These are phyloP conservation scores for Exophiala calicioides DNA, from an alignment of 2,329 filamentous ascomycete genomes.

Conservation along the genomic window DNA sequence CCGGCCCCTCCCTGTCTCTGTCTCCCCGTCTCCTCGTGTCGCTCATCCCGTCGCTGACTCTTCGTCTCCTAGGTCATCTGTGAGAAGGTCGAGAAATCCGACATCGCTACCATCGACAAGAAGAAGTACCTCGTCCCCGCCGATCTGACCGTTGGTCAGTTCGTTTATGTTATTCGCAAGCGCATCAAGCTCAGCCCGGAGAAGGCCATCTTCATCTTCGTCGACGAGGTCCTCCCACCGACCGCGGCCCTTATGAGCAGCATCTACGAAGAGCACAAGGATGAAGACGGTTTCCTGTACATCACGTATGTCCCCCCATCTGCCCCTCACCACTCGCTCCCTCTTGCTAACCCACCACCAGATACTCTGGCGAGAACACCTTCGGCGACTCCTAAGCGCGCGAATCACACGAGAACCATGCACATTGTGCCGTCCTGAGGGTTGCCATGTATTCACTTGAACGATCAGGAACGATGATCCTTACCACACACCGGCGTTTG, in stretches of 20 bases:
- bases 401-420: background rate
- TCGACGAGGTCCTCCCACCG: slow-evolving; percentile 94
- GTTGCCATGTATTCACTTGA: slow-evolving; percentile 16
- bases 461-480: slow-evolving; percentile 8
- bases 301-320: slow-evolving; percentile 69
- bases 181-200: slow-evolving; percentile 99
- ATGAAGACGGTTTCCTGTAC: slow-evolving; percentile 86
- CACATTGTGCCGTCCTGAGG: background rate
- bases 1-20: slow-evolving; percentile 2
- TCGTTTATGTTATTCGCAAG: slow-evolving; percentile 99
- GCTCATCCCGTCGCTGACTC: slow-evolving; percentile 18
- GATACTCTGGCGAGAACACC: slow-evolving; percentile 98
- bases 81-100: slow-evolving; percentile 99
- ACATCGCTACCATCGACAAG: slow-evolving; percentile 99
- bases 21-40: background rate
- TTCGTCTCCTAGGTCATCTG: slow-evolving; percentile 76
- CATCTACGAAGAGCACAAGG: slow-evolving; percentile 99
- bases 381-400: slow-evolving; percentile 61
- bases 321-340: background rate
- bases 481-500: slow-evolving; percentile 16
- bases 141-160: slow-evolving; percentile 97
- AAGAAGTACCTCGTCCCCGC: slow-evolving; percentile 99
- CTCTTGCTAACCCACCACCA: slow-evolving; percentile 39
- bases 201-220: slow-evolving; percentile 99
- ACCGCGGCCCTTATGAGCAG: slow-evolving; percentile 98